Conservation (phyloP, 2,329 filamentous ascomycete genomes). For the Pseudonectria foliicola region DNA sequence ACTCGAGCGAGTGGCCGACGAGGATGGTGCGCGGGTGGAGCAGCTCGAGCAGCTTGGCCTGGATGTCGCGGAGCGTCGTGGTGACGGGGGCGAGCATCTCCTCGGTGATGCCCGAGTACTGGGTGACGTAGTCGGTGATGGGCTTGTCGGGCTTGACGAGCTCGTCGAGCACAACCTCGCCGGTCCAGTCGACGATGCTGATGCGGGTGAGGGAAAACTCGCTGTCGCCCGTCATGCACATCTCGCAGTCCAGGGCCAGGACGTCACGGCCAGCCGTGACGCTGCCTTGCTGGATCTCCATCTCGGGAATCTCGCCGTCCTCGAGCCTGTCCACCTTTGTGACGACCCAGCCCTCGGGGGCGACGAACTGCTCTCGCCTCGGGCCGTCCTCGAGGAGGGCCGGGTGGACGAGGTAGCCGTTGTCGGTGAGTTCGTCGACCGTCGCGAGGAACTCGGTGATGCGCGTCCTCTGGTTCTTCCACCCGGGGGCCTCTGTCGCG, state of each 20-base stretch:
- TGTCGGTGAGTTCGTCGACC: conserved; percentile 67
- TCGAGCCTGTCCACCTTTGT: conserved; percentile 60
- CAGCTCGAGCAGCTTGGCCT: conserved; percentile 65
- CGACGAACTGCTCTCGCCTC: conserved; percentile 43
- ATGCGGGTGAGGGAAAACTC: conserved; percentile 82
- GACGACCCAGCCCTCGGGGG: conserved; percentile 74
- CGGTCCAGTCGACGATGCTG: conserved; percentile 81
- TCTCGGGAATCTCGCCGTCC: conserved; percentile 61
- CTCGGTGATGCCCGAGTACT: conserved; percentile 85
- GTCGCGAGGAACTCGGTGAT: conserved; percentile 73
- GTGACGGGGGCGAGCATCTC: conserved; percentile 76
- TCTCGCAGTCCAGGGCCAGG: conserved; percentile 88
- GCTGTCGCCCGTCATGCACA: conserved; percentile 81
- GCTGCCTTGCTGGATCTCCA: conserved; percentile 70
- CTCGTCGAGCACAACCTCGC: conserved; percentile 75
- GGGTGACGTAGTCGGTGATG: conserved; percentile 90
- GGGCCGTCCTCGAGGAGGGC: conserved; percentile 58
- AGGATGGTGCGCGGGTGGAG: conserved; percentile 68
- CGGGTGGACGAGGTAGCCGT: conserved; percentile 80
- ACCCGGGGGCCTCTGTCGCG: conserved; percentile 56
- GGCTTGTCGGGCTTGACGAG: conserved; percentile 83
- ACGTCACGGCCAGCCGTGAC: conserved; percentile 75
- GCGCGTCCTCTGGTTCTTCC: conserved; percentile 69
- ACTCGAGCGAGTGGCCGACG: conserved; percentile 74
- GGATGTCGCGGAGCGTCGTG: conserved; percentile 77